phyloP scores from a whole-genome alignment of 768 basidiomycete species.

The Suillus placidus region DNA sequence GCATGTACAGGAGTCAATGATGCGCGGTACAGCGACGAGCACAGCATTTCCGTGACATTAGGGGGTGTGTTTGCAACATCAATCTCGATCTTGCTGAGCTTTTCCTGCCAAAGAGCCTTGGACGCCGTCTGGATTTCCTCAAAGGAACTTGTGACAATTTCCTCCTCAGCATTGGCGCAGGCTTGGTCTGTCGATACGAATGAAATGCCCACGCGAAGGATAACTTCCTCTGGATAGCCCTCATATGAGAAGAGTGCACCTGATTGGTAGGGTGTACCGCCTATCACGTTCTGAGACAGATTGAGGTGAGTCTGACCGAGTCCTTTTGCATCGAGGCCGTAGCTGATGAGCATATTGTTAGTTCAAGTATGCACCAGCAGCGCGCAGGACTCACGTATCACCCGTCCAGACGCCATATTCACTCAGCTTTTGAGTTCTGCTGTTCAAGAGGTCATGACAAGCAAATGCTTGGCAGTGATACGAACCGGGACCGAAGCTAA shows the following conservation, averaged over 20 bases:
- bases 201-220: slow-evolving; percentile 67
- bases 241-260: slow-evolving; percentile 69
- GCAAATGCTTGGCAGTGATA: slow-evolving; percentile 69
- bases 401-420: slow-evolving; percentile 75
- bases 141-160: slow-evolving; percentile 59
- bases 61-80: slow-evolving; percentile 60
- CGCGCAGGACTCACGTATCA: slow-evolving; percentile 43
- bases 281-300: slow-evolving; percentile 58
- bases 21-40: slow-evolving; percentile 67
- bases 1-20: slow-evolving; percentile 67
- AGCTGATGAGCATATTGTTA: slow-evolving; percentile 29
- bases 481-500: slow-evolving; percentile 60
- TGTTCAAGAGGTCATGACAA: slow-evolving; percentile 67
- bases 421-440: slow-evolving; percentile 61
- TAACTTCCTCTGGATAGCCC: slow-evolving; percentile 47
- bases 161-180: slow-evolving; percentile 66
- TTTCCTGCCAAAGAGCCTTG: slow-evolving; percentile 66
- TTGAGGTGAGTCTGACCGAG: slow-evolving; percentile 63
- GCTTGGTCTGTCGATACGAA: slow-evolving; percentile 67
- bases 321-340: slow-evolving; percentile 66
- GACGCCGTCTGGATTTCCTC: slow-evolving; percentile 58
- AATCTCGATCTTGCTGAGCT: slow-evolving; percentile 65
- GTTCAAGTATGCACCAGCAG: not conserved
- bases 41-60: slow-evolving; percentile 71
- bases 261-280: slow-evolving; percentile 60